Evolutionary conservation across 371 early-diverging fungal species (phyloP).

Genomic region (Apophysomyces trapeziformis): DNA sequence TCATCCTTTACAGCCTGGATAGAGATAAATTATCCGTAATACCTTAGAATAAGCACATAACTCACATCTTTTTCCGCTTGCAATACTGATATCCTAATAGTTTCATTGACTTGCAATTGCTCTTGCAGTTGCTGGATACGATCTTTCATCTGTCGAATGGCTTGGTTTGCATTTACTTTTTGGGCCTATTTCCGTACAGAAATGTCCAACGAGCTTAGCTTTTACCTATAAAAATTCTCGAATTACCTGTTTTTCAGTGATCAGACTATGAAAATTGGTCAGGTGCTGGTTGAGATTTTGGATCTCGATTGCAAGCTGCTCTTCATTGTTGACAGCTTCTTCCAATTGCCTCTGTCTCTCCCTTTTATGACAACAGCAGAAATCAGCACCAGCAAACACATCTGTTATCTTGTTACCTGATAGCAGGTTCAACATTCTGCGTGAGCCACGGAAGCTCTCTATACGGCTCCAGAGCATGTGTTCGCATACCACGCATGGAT

Average conservation of each 20-base stretch:
- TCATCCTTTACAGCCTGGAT: neutral
- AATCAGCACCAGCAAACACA: neutral
- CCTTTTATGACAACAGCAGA: neutral
- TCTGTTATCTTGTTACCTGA: conserved; percentile 30
- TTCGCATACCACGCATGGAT: conserved; percentile 45
- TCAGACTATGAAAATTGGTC: neutral
- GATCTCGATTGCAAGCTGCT: neutral
- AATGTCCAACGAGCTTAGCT: neutral
- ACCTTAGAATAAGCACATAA: too few relatives aligned
- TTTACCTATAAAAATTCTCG: too few relatives aligned
- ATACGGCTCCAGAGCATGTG: conserved; percentile 38
- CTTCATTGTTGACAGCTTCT: neutral
- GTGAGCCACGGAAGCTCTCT: conserved; percentile 51
- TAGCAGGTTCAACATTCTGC: conserved; percentile 43
- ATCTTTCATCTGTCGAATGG: neutral
- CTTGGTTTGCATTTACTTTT: neutral
- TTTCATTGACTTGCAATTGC: conserved; percentile 63
- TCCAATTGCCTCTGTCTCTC: neutral
- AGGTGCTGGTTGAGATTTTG: too few relatives aligned
- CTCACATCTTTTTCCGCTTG: conserved; percentile 51
- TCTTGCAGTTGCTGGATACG: neutral
- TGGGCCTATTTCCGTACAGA: neutral
- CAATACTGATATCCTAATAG: conserved; percentile 61
- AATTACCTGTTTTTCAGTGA: neutral
- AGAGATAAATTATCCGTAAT: too few relatives aligned